phyloP scores from a whole-genome alignment of 2,329 filamentous ascomycete species.

The Talaromyces amestolkiae region DNA sequence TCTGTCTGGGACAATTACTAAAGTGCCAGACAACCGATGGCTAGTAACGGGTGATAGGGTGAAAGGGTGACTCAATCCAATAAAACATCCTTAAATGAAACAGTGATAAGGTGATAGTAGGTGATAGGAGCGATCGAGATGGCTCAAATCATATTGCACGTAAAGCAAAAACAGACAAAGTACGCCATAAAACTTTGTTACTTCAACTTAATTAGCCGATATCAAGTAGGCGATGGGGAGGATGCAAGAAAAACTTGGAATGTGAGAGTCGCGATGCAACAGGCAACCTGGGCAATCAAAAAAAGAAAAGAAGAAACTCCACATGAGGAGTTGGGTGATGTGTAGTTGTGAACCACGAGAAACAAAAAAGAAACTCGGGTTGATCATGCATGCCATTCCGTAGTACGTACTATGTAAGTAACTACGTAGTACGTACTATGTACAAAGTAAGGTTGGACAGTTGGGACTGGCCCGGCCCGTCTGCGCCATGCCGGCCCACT shows the following conservation, averaged over 20 bases:
- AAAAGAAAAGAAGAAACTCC: constrained; percentile 5
- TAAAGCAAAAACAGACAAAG: neutral
- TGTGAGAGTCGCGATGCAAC: constrained; percentile 17
- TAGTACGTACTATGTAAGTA: constrained; percentile 7
- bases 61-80: neutral
- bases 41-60: constrained; percentile 8
- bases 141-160: neutral
- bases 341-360: constrained; percentile 9
- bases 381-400: constrained; percentile 17
- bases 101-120: neutral
- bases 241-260: constrained; percentile 18
- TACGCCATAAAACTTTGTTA: neutral
- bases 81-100: neutral
- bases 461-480: constrained; percentile 15
- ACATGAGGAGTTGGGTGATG: constrained; percentile 9
- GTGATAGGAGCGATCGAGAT: constrained; percentile 1
- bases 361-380: neutral
- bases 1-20: neutral
- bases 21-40: neutral
- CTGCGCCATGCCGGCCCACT: constrained; percentile 15
- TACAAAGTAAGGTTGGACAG: neutral
- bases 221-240: neutral
- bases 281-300: neutral
- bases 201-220: neutral
- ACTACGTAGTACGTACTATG: neutral